Percentiles rank a stretch among this genome's conserved stretches.
These are phyloP conservation scores for Radiomyces spectabilis DNA, from an alignment of 192 early-diverging fungal genomes.

Conservation along the genomic window DNA sequence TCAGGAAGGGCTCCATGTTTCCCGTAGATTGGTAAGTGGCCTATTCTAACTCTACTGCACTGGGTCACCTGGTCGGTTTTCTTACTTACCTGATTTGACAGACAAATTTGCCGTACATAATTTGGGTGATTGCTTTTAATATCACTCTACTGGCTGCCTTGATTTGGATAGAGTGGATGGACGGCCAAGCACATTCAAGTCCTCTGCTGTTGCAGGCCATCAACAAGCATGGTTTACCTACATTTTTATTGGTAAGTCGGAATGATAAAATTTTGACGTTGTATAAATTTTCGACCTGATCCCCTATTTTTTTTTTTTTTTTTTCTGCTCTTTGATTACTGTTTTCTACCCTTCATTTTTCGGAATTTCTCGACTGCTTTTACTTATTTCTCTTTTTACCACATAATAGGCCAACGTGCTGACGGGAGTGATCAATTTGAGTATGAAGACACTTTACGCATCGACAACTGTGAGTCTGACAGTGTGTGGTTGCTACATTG, in stretches of 20 bases:
- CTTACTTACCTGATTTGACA: conserved; percentile 18
- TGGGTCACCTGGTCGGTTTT: no score
- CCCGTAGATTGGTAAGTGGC: conserved; percentile 56
- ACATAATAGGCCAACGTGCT: conserved; percentile 83
- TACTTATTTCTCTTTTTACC: not conserved
- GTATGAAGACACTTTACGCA: conserved; percentile 69
- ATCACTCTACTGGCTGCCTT: conserved; percentile 50
- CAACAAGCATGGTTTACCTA: conserved; percentile 74
- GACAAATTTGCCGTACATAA: conserved; percentile 69
- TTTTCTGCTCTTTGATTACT: not conserved
- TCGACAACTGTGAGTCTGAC: conserved; percentile 26
- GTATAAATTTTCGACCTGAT: no score
- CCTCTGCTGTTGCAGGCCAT: conserved; percentile 60
- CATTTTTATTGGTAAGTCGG: conserved; percentile 72
- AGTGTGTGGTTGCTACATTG: conserved; percentile 49
- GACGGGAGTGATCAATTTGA: conserved; percentile 81
- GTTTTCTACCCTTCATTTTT: not conserved
- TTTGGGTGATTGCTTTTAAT: conserved; percentile 74
- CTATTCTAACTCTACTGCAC: not conserved
- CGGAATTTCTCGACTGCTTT: no score
- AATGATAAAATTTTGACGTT: no score
- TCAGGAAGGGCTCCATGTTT: conserved; percentile 51
- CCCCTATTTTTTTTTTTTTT: no score
- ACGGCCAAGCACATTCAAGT: conserved; percentile 34
- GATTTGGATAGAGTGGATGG: conserved; percentile 33